Base-by-base conservation (phyloP, 2,329 filamentous ascomycete species). In the Botrytis paeoniae region DNA sequence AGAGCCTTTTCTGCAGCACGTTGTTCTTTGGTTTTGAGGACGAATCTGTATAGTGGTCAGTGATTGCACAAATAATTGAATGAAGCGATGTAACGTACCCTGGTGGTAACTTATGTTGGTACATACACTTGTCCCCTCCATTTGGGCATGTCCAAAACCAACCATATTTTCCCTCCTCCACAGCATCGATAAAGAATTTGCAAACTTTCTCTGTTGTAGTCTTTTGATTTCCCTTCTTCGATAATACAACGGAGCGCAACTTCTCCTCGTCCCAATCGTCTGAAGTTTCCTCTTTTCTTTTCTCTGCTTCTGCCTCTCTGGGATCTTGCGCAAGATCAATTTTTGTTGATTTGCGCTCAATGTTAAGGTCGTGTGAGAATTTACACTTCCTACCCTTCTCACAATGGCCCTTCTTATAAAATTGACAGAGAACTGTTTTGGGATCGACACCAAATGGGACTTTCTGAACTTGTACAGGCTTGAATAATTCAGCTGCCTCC, bases 111-210 rank as follows among this genome's bases (percentile, higher is more conserved):
- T 93, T 94, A 83, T 99, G 96, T 84, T 93, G 95, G 82, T 99
- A 99, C 92, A 96, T 98, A 92, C 96, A 99, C 84, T 97, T 93
- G 81, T 99, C 92, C 76, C 93, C 95, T 77, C 94, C 95, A 80
- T 98, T 98, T 64, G 96, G 96, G 88, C 96, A 99, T 74, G 90
- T 87, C 96, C 96, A 99, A 85, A 99, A 98, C 96, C 96, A 99
- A 75, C 96, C 96, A 80, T 99, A 99, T 84, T 98, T 99, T 80
- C 94, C 93, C 81, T 99, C 96, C 84, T 99, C 96, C 75, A 99
- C 96, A 39, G 96, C 96, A 78, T 95, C 91, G 81, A 98, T 96
- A 82, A 99, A 99, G 86, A 86, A 97, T 84, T 98, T 99, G 93
- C 96, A 99, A 77, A 99, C 96, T 85, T 98, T 99, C 82, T 99